Conservation (phyloP, 2,329 filamentous ascomycete genomes). For the Colletotrichum sp. region DNA sequence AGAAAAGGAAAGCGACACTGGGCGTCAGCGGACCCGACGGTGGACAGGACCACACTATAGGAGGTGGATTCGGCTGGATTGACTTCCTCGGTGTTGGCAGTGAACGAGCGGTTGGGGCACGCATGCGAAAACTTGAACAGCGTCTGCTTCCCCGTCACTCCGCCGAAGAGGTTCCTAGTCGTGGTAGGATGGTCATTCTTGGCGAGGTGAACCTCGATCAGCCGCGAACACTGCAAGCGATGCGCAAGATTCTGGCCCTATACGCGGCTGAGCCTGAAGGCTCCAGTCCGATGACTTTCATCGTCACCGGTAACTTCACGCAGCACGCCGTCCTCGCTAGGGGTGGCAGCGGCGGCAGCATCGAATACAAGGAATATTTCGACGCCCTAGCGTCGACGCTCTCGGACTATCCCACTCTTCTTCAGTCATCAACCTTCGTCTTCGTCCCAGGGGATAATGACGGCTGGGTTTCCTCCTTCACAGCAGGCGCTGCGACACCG, state of each 20-base stretch:
- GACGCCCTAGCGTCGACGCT: constrained; percentile 84
- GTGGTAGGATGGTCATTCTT: constrained; percentile 72
- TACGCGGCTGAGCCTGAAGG: constrained; percentile 72
- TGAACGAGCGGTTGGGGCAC: constrained; percentile 79
- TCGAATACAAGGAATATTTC: constrained; percentile 97
- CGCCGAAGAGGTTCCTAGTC: constrained; percentile 37
- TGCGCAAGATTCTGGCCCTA: constrained; percentile 76
- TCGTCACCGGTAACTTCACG: constrained; percentile 86
- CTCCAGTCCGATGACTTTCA: constrained; percentile 76
- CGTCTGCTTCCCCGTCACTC: constrained; percentile 60
- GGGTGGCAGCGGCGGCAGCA: constrained; percentile 78
- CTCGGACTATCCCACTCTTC: constrained; percentile 80
- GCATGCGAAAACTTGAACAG: constrained; percentile 82
- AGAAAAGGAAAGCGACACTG: constrained; percentile 80
- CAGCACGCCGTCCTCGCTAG: constrained; percentile 68
- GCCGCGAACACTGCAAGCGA: constrained; percentile 78
- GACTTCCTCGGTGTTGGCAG: constrained; percentile 94
- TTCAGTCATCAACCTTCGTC: constrained; percentile 82
- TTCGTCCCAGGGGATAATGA: constrained; percentile 98
- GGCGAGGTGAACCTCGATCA: constrained; percentile 88
- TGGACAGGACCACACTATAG: constrained; percentile 66
- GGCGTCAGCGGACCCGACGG: constrained; percentile 69
- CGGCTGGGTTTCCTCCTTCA: constrained; percentile 91
- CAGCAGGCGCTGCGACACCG: constrained; percentile 72
- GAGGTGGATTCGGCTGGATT: constrained; percentile 93